Conservation (phyloP, 75 land plant species). For the Pseudotsuga menziesii region DNA sequence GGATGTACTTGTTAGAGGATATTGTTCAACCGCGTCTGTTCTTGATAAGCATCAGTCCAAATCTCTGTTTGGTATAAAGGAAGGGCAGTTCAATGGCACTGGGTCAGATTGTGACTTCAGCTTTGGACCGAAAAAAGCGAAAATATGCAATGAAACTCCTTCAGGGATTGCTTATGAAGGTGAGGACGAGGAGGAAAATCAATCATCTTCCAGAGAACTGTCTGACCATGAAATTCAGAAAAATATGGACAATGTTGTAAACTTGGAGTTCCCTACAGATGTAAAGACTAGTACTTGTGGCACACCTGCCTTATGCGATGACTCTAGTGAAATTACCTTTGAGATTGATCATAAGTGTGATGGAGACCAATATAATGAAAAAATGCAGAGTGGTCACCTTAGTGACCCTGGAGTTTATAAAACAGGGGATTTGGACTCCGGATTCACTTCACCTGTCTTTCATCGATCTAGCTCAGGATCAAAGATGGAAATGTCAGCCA, state of each 20-base stretch:
- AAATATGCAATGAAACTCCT: not conserved
- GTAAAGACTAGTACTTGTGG: not conserved
- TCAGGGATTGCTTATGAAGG: conserved; percentile 49
- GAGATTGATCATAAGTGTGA: no score
- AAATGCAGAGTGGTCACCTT: no score
- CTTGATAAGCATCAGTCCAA: not conserved
- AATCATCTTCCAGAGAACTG: conserved; percentile 27
- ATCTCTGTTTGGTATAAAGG: not conserved
- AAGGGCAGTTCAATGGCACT: not conserved
- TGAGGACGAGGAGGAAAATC: conserved; percentile 50
- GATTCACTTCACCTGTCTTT: no score
- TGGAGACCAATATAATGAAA: no score
- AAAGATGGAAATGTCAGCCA: no score
- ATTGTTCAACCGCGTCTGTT: not conserved
- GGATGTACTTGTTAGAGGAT: not conserved
- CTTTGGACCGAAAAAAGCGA: not conserved
- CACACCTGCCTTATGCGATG: not conserved
- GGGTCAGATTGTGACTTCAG: not conserved
- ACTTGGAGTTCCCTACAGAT: not conserved
- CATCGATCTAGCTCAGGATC: no score
- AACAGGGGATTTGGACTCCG: no score
- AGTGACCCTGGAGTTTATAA: no score
- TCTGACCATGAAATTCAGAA: conserved; percentile 38
- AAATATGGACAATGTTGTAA: conserved; percentile 2
- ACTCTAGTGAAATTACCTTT: no score